phyloP scores from a whole-genome alignment of 768 basidiomycete species.

The Leccinellum albellum region DNA sequence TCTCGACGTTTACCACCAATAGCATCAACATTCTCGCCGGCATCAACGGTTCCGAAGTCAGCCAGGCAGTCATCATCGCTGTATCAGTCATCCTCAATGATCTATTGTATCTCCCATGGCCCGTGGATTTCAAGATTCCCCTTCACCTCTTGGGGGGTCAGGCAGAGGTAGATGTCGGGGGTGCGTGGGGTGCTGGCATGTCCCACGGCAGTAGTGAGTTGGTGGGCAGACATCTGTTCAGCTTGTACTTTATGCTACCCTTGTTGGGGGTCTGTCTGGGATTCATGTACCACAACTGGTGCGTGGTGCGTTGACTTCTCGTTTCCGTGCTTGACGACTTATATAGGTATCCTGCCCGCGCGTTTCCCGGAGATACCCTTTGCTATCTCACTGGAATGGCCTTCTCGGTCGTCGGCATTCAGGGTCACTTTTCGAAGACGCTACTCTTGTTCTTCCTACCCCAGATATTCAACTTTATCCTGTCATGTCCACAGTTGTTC shows the following conservation, averaged over 20 bases:
- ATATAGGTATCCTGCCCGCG: constrained; percentile 91
- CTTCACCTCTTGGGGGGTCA: constrained; percentile 64
- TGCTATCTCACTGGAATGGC: constrained; percentile 99
- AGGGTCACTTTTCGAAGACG: constrained; percentile 97
- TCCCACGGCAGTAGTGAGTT: constrained; percentile 81
- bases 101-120: constrained; percentile 90
- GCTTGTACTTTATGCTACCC: constrained; percentile 95
- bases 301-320: constrained; percentile 23
- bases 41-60: constrained; percentile 93
- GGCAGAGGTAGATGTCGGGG: constrained; percentile 69
- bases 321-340: neutral
- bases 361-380: constrained; percentile 94
- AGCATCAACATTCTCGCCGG: constrained; percentile 99
- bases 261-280: constrained; percentile 86
- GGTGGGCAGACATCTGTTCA: constrained; percentile 91
- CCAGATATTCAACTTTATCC: constrained; percentile 95
- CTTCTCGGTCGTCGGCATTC: constrained; percentile 95
- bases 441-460: constrained; percentile 95
- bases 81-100: constrained; percentile 90
- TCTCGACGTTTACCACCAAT: constrained; percentile 96
- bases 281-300: constrained; percentile 97
- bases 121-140: constrained; percentile 67
- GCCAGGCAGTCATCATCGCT: constrained; percentile 90
- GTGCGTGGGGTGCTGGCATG: constrained; percentile 81
- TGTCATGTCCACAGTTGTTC: constrained; percentile 93